phyloP scores from a whole-genome alignment of 352 stramenopile genomes.

The Globisporangium canariense region DNA sequence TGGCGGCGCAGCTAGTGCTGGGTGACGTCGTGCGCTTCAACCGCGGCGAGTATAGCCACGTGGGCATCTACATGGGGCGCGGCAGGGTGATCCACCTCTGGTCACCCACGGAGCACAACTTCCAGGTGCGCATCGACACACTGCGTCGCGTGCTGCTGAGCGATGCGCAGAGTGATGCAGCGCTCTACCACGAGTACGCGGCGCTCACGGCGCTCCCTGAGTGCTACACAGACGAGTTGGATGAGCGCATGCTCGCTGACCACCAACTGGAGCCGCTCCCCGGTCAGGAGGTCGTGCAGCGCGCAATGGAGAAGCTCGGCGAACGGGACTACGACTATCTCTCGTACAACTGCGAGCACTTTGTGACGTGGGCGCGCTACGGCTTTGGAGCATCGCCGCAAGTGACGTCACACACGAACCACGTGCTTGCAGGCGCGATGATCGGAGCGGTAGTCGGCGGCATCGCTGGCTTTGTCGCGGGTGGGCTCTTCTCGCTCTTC shows the following conservation, averaged over 20 bases:
- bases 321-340: slow-evolving; percentile 54
- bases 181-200: slow-evolving; percentile 13
- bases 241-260: slow-evolving; percentile 42
- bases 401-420: slow-evolving; percentile 46
- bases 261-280: slow-evolving; percentile 41
- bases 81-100: slow-evolving; percentile 61
- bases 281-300: slow-evolving; percentile 37
- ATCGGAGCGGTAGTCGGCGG: slow-evolving; percentile 56
- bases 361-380: slow-evolving; percentile 73
- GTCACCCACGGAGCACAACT: slow-evolving; percentile 38
- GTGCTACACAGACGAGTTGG: slow-evolving; percentile 41
- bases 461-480: slow-evolving; percentile 54
- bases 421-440: slow-evolving; percentile 59
- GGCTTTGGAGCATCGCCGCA: slow-evolving; percentile 54
- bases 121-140: slow-evolving; percentile 62
- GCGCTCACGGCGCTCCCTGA: slow-evolving; percentile 21
- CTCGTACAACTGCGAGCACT: slow-evolving; percentile 72
- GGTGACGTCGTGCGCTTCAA: slow-evolving; percentile 68
- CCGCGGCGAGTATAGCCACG: slow-evolving; percentile 58
- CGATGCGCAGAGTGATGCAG: neutral
- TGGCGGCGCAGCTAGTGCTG: slow-evolving; percentile 13
- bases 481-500: slow-evolving; percentile 57
- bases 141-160: slow-evolving; percentile 37
- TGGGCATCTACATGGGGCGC: slow-evolving; percentile 50
- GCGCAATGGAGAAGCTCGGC: slow-evolving; percentile 46